Evolutionary conservation across 2,329 filamentous ascomycete species (phyloP), one percentile per base, ranked within the genome.

Genomic region (Penicillium polonicum): DNA sequence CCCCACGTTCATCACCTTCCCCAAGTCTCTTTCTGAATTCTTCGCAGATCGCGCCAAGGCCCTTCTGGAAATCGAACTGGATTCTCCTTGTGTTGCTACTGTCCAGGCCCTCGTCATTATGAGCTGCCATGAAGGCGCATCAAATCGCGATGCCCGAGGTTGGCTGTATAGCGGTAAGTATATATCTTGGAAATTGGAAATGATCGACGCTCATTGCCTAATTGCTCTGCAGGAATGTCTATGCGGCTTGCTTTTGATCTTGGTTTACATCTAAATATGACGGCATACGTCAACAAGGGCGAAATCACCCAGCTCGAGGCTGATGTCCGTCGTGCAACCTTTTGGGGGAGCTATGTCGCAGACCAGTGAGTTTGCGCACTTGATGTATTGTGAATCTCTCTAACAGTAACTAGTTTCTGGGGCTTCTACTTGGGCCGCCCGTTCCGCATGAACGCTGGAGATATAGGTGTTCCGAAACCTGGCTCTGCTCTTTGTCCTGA

Each of bases 61-160:
- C 7, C 69, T 79, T 5, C 61, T 82, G 9, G 78, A 81, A 39
- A 74, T 80, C 5, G 79, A 82, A 57, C 65, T 82, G 15, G 79
- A 81, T 55, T 75, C 71, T 27, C 79, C 79, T 1, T 77, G 73
- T 43, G 70, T 81, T n/a, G 77, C 79, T 5, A 81, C 79, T 4
- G 75, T 79, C 8, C 79, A 82, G 53, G 76, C 79, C 2, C 68
- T 81, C 42, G 73, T 78, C 2, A 70, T 81, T 17, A 66, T 82
- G 46, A 79, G 78, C 41, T 74, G 70, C 17, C 74, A 77, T 36
- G 79, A 82, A 60, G 75, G 74, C 4, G 77, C 76, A 7, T 75
- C 70, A 21, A 76, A 74, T 17, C 72, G 78, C 12, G 78, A 79
- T 57, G 74, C 78, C 17, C 72, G 79, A 5, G 78, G 77, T 19